phyloP scores from a whole-genome alignment of 306 rosid species.

The Mucuna pruriens region DNA sequence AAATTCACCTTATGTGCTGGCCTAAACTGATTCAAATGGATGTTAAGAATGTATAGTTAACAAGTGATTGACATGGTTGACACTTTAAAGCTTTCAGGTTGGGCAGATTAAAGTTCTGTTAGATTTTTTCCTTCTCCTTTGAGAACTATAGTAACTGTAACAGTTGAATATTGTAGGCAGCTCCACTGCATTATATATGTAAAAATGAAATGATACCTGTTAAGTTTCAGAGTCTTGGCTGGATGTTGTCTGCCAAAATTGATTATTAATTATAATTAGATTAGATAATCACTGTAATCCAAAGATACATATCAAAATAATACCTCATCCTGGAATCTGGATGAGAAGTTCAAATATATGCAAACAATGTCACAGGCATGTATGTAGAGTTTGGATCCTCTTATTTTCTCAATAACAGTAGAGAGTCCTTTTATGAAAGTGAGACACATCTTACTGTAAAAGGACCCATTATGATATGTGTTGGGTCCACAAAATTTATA shows the following conservation, averaged over 20 bases:
- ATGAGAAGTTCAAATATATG: background rate
- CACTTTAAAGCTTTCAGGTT: background rate
- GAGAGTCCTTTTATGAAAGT: background rate
- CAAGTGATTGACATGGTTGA: background rate
- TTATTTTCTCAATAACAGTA: background rate
- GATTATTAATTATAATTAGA: background rate
- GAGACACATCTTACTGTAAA: background rate
- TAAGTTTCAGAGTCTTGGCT: slow-evolving; percentile 7
- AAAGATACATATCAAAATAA: background rate
- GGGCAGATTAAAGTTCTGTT: background rate
- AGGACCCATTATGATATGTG: background rate
- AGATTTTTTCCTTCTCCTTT: background rate
- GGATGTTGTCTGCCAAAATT: background rate
- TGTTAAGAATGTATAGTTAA: background rate
- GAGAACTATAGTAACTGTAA: background rate
- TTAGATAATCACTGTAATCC: background rate
- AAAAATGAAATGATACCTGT: slow-evolving; percentile 1
- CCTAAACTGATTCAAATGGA: background rate
- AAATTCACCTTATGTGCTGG: background rate
- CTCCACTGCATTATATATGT: background rate
- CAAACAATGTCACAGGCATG: background rate
- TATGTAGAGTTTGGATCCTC: background rate
- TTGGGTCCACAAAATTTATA: background rate
- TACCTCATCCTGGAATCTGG: background rate
- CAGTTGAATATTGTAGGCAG: slow-evolving; percentile 8